A percentile compares a stretch with the other conserved stretches of the same genome.
Evolutionary conservation across 2,329 filamentous ascomycete species (phyloP).

Genomic region (Fusarium fracticaudum): DNA sequence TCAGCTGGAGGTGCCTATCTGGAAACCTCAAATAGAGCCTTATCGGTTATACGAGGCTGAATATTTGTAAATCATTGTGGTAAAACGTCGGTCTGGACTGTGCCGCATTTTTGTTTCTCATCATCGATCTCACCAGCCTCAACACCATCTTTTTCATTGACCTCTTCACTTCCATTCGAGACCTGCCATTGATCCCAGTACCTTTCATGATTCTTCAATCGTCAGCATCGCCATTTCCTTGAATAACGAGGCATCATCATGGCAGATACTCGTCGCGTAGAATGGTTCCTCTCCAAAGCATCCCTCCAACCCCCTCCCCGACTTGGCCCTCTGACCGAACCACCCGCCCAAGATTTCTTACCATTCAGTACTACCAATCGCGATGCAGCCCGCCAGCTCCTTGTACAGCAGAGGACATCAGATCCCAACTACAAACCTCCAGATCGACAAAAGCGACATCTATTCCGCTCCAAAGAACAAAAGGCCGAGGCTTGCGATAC

Average conservation of each 20-base stretch:
- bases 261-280: not conserved
- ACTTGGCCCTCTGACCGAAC: not conserved
- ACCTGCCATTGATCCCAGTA: not conserved
- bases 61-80: not conserved
- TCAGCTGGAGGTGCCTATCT: not conserved
- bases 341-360: slow-evolving; percentile 8
- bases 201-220: not conserved
- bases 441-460: slow-evolving; percentile 1
- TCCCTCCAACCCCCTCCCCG: slow-evolving; percentile 7
- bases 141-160: not conserved
- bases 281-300: slow-evolving; percentile 20
- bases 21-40: not conserved
- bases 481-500: not conserved
- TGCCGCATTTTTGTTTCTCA: not conserved
- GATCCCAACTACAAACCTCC: not conserved
- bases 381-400: not conserved
- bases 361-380: not conserved
- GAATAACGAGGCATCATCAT: not conserved
- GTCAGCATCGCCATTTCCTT: fast-evolving
- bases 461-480: slow-evolving; percentile 6
- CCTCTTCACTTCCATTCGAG: not conserved
- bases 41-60: not conserved
- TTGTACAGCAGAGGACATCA: not conserved
- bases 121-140: not conserved
- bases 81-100: not conserved